Base-by-base conservation (phyloP, 1,284 basidiomycete genomes). In the Ceratobasidium sp. region DNA sequence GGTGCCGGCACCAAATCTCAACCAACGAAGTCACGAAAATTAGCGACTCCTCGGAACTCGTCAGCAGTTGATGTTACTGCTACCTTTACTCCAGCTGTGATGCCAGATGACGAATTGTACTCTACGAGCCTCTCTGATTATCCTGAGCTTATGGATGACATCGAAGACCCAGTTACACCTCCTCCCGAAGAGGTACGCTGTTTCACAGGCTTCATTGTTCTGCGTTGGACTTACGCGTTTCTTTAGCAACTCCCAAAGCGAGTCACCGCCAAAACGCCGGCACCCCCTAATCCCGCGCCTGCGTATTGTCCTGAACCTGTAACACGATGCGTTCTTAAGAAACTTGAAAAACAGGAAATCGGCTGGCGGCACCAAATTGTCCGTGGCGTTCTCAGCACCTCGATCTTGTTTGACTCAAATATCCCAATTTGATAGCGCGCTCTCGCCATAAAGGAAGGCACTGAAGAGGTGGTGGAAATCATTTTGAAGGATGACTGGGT, bases 401-500 rank as follows among this genome's bases (percentile, higher is more conserved):
- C 45, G 18, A 23, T n/a, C 21, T 94, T 98, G 9, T 30, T n/a
- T n/a, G 9, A 45, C 39, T 61, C 18, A 5, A n/a, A 28, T 12
- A 26, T 46, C 9, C 30, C n/a, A 10, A 45, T 45, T 34, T 34
- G 14, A 34, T 26, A 60, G 58, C 60, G 58, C 9, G 39, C 57
- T 21, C n/a, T 64, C 21, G 58, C 57, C 14, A n/a, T 61, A 21
- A 32, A 55, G 8, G 58, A 72, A n/a, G n/a, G 8, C 6, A 61
- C 50, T 21, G 8, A 39, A 9, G 39, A 58, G 36, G 65, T 70
- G 8, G 18, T 70, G 53, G 65, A 70, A 23, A 46, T 92, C 12
- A 80, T 85, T 59, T 82, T 93, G 2, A 82, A 81, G 45, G 88
- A 92, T 73, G 89, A 92, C 74, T 93, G 92, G 92, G 81, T 82